A percentile compares a stretch with the other conserved stretches of the same genome.
Evolutionary conservation across 2,329 filamentous ascomycete genomes (phyloP).

Genomic region (Botrytis fragariae): DNA sequence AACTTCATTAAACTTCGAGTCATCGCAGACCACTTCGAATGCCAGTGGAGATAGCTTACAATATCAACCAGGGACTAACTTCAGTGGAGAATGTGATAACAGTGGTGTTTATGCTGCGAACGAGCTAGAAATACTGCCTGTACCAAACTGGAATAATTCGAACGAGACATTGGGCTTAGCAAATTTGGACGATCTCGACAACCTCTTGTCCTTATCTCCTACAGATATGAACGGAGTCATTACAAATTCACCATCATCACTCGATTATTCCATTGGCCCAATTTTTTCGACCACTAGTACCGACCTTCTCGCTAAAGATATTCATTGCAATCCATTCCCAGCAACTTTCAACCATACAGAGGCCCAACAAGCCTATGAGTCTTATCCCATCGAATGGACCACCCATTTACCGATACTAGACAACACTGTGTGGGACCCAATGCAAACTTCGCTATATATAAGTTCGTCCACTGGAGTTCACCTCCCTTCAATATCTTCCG

Average conservation of each 20-base stretch:
- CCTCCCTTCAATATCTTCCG: not conserved
- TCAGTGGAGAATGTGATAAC: not conserved
- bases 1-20: not conserved
- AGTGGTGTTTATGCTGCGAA: not conserved
- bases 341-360: not conserved
- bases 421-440: not conserved
- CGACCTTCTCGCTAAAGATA: not conserved
- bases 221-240: not conserved
- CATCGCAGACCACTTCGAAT: not conserved
- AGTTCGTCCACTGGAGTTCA: not conserved
- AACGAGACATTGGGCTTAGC: not conserved
- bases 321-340: not conserved
- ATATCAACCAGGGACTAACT: not conserved
- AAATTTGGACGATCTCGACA: not conserved
- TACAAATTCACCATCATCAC: not conserved
- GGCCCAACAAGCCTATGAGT: not conserved
- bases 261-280: not conserved
- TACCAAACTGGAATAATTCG: not conserved
- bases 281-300: not conserved
- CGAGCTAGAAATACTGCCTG: not conserved
- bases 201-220: not conserved
- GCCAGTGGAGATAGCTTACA: not conserved
- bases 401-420: not conserved
- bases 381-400: not conserved
- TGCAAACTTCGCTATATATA: not conserved